A percentile compares a stretch with the other conserved stretches of the same genome.
Evolutionary conservation across 768 basidiomycete species (phyloP).

Genomic region (Obba rivulosa): DNA sequence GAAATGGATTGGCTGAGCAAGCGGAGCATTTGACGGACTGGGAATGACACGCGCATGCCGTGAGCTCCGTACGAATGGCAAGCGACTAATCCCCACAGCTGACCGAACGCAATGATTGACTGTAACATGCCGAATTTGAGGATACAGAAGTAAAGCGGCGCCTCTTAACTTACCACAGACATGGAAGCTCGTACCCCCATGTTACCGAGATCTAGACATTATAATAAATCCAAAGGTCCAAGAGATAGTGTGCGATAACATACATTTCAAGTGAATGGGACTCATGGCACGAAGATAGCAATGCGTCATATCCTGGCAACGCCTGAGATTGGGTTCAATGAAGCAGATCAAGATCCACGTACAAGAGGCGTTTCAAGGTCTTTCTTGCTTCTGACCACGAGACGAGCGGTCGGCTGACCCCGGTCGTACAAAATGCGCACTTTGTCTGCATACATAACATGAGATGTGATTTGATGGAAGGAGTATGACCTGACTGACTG

Average conservation of each 20-base stretch:
- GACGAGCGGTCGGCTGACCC: constrained; percentile 63
- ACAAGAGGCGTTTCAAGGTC: constrained; percentile 69
- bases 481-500: constrained; percentile 35
- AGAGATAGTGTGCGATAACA: constrained; percentile 14
- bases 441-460: constrained; percentile 43
- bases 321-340: not conserved
- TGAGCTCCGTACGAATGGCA: constrained; percentile 72
- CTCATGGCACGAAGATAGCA: constrained; percentile 84
- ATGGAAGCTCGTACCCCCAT: constrained; percentile 83
- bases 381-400: constrained; percentile 55
- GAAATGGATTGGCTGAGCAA: constrained; percentile 77
- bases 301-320: constrained; percentile 69
- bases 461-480: constrained; percentile 1
- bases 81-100: constrained; percentile 75
- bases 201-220: constrained; percentile 55
- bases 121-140: constrained; percentile 18
- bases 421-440: constrained; percentile 75
- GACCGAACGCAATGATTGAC: constrained; percentile 77
- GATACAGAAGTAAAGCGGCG: not conserved
- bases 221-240: constrained; percentile 5
- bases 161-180: constrained; percentile 57
- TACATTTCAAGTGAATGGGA: constrained; percentile 79
- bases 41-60: constrained; percentile 85
- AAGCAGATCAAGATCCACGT: constrained; percentile 16
- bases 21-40: constrained; percentile 76